Percentiles rank a stretch among this genome's conserved stretches.
Evolutionary conservation across 2,329 filamentous ascomycete species (phyloP).

Genomic region (Aspergillus hortae): DNA sequence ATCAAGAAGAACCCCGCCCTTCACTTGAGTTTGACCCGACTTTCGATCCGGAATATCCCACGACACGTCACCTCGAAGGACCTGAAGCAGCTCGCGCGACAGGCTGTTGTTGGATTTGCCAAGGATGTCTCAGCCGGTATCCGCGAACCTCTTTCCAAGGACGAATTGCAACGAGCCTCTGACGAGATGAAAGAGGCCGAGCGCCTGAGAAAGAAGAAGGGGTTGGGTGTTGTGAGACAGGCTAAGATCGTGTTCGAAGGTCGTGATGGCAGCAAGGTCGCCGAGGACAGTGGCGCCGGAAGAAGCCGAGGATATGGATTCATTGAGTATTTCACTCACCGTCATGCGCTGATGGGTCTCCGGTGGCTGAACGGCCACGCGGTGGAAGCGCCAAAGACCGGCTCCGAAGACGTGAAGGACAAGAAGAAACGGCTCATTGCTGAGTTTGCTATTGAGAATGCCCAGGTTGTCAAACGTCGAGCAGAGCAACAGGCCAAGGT

Average conservation of each 20-base stretch:
- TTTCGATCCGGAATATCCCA: conserved; percentile 89
- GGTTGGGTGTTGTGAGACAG: conserved; percentile 84
- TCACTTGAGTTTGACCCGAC: conserved; percentile 81
- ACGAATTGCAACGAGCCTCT: conserved; percentile 77
- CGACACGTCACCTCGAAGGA: conserved; percentile 79
- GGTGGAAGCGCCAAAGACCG: conserved; percentile 40
- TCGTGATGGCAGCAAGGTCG: conserved; percentile 76
- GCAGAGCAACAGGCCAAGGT: conserved; percentile 32
- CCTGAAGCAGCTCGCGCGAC: conserved; percentile 82
- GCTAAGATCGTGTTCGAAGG: conserved; percentile 94
- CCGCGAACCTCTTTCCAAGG: conserved; percentile 77
- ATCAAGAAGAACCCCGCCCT: conserved; percentile 88
- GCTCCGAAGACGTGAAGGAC: conserved; percentile 50
- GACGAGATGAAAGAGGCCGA: conserved; percentile 80
- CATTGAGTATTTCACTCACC: conserved; percentile 91
- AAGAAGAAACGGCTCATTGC: conserved; percentile 88
- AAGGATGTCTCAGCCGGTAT: conserved; percentile 77
- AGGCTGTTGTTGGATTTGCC: conserved; percentile 93
- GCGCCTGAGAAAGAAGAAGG: conserved; percentile 71
- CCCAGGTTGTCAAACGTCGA: conserved; percentile 84
- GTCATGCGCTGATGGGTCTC: conserved; percentile 90
- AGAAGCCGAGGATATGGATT: conserved; percentile 93
- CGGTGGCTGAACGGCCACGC: conserved; percentile 84
- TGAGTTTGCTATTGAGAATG: conserved; percentile 98
- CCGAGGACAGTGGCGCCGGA: conserved; percentile 71